Percentiles rank a stretch among this genome's conserved stretches.
Conservation (phyloP, 345 rosid species). For the Crucihimalaya himalaica region DNA sequence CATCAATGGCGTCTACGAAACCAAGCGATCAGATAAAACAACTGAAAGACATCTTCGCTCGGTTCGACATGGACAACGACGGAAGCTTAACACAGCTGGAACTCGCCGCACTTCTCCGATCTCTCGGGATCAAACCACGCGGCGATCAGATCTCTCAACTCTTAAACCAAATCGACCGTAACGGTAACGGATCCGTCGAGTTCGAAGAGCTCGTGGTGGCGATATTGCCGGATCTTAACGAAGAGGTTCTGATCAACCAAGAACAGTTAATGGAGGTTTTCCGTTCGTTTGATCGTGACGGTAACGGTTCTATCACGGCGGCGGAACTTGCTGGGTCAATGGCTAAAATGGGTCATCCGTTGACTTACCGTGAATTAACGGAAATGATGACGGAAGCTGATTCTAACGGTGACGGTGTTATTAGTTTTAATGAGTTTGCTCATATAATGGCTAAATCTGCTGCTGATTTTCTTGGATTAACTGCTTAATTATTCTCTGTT, state of each 20-base stretch:
- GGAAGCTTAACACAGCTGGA: constrained; percentile 86
- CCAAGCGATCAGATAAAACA: constrained; percentile 63
- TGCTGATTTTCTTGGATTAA: constrained; percentile 71
- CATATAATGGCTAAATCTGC: constrained; percentile 80
- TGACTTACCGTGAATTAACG: constrained; percentile 66
- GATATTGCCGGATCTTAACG: constrained; percentile 70
- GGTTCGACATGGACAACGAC: constrained; percentile 88
- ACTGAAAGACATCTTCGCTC: constrained; percentile 76
- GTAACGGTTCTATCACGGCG: constrained; percentile 70
- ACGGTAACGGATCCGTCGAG: constrained; percentile 78
- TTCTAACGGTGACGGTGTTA: constrained; percentile 84
- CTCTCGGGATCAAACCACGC: constrained; percentile 79
- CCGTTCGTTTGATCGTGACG: constrained; percentile 66
- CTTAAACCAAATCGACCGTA: constrained; percentile 67
- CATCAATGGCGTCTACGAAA: constrained; percentile 33
- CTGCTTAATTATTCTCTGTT: constrained; percentile 21
- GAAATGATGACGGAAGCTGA: constrained; percentile 94
- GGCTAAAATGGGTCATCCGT: constrained; percentile 86
- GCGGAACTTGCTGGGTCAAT: constrained; percentile 76
- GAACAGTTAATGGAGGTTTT: constrained; percentile 67
- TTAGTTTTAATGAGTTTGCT: constrained; percentile 80
- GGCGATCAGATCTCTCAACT: constrained; percentile 73
- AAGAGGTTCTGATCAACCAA: constrained; percentile 61
- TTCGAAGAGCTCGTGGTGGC: constrained; percentile 76
- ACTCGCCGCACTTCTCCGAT: constrained; percentile 86